Percentiles rank a stretch among this genome's conserved stretches.
Conservation (phyloP, 345 rosid species). For the Eucalyptus rudis region DNA sequence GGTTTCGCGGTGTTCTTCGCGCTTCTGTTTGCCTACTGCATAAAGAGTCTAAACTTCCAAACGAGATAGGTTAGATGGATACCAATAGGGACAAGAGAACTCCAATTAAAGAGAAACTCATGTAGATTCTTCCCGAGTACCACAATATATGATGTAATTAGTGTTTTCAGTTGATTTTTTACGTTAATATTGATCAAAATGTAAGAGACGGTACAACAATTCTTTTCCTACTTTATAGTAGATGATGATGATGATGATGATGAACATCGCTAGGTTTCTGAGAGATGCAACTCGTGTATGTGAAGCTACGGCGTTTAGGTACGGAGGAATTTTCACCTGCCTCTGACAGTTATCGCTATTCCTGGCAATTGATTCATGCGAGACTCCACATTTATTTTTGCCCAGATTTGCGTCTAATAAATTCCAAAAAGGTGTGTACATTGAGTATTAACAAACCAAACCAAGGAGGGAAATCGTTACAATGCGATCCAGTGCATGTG, state of each 20-base stretch:
- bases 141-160: not conserved
- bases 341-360: not conserved
- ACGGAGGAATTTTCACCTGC: not conserved
- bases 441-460: not conserved
- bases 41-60: conserved; percentile 1
- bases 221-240: not conserved
- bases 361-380: not conserved
- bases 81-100: not conserved
- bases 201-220: not conserved
- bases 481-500: not conserved
- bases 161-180: not conserved
- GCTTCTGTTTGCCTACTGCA: not conserved
- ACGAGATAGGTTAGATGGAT: not conserved
- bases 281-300: not conserved
- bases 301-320: not conserved
- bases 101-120: not conserved
- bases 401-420: not conserved
- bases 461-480: not conserved
- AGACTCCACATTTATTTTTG: not conserved
- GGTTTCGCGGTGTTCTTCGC: conserved; percentile 16
- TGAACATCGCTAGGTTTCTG: not conserved
- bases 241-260: not conserved
- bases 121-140: not conserved
- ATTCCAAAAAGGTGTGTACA: not conserved
- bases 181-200: not conserved